Evolutionary conservation across 2,329 filamentous ascomycete species (phyloP), one percentile per base, ranked within the genome.

Genomic region (Talaromyces sp.): DNA sequence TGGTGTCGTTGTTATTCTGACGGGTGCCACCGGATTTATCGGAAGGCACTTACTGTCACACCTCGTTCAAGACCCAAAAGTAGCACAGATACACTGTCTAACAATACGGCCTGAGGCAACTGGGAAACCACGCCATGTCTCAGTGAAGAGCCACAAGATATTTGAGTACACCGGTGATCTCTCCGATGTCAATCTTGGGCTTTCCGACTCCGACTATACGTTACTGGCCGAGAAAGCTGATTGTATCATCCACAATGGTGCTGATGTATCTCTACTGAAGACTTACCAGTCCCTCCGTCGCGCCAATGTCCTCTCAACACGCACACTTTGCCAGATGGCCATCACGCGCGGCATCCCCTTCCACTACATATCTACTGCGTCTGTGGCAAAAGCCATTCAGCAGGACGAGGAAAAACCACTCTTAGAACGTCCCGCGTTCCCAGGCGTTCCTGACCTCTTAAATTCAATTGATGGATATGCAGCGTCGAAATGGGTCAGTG

Each of bases 231-330:
- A 48, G 3, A 46, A 63, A 3, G 72, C 68, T 1, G 72, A 80
- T 61, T 64, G 78, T 3, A 78, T 87, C 52, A 78, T 88, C 25
- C 86, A 83, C 66, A 74, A 70, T 53, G 81, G 77, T 7, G 78
- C 78, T n/a, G 71, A 75, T n/a, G 61, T 64, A 15, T 68, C 65
- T 0, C 66, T 64, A 50, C 48, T 65, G 50, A 65, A 73, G 22
- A 63, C 53, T 7, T 75, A 74, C 57, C 46, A 58, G 2, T 54
- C 56, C 2, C 62, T 75, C 1, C 63, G 63, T 1, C 5, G 43
- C 1, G 21, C 61, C 1, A 75, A 74, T 56, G 48, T 71, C 2
- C 17, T 45, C 0, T 63, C 69, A 0, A 71, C 66, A 2, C 61
- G 61, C 22, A 59, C 62, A 17, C 55, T 75, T 0, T 61, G 60